A percentile compares a stretch with the other conserved stretches of the same genome.
Conservation (phyloP, 78 protist genomes). For the Dictyostelium firmibasis region DNA sequence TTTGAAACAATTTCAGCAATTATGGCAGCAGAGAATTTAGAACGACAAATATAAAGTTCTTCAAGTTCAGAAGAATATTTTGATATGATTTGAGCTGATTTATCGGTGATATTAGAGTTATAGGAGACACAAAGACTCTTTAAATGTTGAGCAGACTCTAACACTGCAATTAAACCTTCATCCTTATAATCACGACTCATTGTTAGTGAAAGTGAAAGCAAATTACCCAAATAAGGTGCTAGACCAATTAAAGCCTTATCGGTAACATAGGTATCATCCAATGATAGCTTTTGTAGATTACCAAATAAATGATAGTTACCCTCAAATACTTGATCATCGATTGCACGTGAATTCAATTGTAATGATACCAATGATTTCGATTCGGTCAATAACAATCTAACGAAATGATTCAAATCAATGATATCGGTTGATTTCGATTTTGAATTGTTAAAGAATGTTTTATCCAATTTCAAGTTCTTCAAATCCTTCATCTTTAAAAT, state of each 20-base stretch:
- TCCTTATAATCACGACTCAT: background rate
- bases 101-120: slow-evolving; percentile 11
- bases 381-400: background rate
- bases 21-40: background rate
- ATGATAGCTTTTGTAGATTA: background rate
- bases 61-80: background rate
- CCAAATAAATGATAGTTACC: background rate
- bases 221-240: slow-evolving; percentile 24
- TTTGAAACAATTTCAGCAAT: slow-evolving; percentile 22
- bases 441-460: background rate
- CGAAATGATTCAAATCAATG: slow-evolving; percentile 15
- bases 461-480: background rate
- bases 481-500: background rate
- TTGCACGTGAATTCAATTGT: background rate
- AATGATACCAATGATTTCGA: background rate
- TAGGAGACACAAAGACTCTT: background rate
- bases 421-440: background rate
- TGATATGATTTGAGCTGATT: background rate
- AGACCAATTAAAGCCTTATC: background rate
- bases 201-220: background rate
- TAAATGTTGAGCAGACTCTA: background rate
- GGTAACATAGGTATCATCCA: background rate
- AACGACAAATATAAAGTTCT: background rate
- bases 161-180: slow-evolving; percentile 3
- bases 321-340: slow-evolving; percentile 16